phyloP scores from a whole-genome alignment of 169 alveolate genomes.

The Eimeria acervulina region DNA sequence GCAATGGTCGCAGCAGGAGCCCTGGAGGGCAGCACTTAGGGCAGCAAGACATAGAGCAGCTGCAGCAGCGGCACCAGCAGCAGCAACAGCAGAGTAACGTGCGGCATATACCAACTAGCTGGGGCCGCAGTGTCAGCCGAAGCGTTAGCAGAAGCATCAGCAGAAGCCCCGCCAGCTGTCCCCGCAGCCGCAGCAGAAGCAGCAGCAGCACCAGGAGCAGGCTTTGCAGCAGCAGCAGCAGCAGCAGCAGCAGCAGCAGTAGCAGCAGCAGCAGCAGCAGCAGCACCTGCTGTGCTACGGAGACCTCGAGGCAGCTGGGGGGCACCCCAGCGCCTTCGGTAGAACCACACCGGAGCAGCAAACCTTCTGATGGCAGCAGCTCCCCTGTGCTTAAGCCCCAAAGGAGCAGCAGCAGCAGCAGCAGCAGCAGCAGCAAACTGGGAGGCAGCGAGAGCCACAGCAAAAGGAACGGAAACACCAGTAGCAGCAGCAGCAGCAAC shows the following conservation, averaged over 20 bases:
- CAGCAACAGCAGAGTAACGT: conserved; percentile 16
- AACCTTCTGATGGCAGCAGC: background rate
- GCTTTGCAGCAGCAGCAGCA: conserved; percentile 6
- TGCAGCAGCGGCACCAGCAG: background rate
- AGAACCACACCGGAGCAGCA: background rate
- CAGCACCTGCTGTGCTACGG: background rate
- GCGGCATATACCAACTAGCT: background rate
- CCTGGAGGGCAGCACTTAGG: background rate
- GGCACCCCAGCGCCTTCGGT: background rate
- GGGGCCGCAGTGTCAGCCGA: conserved; percentile 27
- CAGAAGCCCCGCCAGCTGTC: conserved; percentile 30
- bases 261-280: conserved; percentile 39
- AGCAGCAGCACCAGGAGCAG: background rate
- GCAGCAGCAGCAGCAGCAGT: background rate
- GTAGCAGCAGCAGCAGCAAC: background rate
- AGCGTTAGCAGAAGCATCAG: conserved; percentile 14
- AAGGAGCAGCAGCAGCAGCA: conserved; percentile 30
- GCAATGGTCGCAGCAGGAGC: background rate
- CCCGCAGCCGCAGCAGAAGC: background rate
- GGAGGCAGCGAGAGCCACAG: conserved; percentile 15
- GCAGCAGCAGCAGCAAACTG: conserved; percentile 20
- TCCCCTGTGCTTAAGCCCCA: background rate
- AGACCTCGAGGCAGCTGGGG: background rate
- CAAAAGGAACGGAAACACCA: background rate
- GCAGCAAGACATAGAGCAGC: background rate